Evolutionary conservation across 352 stramenopile species (phyloP), one percentile per base, ranked within the genome.

Genomic region (Phytophthora rubi): DNA sequence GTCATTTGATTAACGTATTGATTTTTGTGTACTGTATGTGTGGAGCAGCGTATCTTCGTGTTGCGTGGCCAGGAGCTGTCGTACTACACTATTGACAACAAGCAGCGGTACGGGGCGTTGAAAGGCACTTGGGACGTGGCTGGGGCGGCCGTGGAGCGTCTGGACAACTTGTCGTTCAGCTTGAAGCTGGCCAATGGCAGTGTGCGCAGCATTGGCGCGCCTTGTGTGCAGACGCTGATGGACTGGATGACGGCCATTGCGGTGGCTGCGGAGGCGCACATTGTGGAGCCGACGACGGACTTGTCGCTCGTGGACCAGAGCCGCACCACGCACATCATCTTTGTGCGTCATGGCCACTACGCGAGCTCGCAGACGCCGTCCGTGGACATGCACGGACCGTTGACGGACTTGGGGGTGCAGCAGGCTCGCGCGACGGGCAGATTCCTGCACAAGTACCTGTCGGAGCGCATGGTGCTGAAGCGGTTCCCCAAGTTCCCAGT

Each of bases 181-280:
- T 45, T 82, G 8, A 76, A 65, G 35, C 55, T 82, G 13, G 71
- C 75, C 32, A 76, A 72, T 42, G 70, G 66, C 8, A 71, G 65
- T 30, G 59, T 64, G 37, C 79, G 85, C 16, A 63, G 74, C 59
- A 68, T 92, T n/a, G 75, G 68, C 1, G 79, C 82, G 12, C 71
- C 81, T 0, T 76, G 70, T 63, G 79, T 91, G 18, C 85, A 92
- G 68, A 72, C 72, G 30, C 68, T 90, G 16, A 86, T 92, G 75
- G 82, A 92, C 73, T 92, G 85, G 85, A 86, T 92, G 75, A 92
- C 85, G 21, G 81, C 85, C 12, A 82, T 92, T 74, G 69, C 81
- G 0, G 63, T 92, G 16, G 78, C 81, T 26, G 69, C 82, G 1
- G 68, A 81, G 21, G 81, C 82, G 12, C 33, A 62, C 13, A 67